Conservation (phyloP, 2,329 filamentous ascomycete species). For the Pseudogymnoascus destructans region DNA sequence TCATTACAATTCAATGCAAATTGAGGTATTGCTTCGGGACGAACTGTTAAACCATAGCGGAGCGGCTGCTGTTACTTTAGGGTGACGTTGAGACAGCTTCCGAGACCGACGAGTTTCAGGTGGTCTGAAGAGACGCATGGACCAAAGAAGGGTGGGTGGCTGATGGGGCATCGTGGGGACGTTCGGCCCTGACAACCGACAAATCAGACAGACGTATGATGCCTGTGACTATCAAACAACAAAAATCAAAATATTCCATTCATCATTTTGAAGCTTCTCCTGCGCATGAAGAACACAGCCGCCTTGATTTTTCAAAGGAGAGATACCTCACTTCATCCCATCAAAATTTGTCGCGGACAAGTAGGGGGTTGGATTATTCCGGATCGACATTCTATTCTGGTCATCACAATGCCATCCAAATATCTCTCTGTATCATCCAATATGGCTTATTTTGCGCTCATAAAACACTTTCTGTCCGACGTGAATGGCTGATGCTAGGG, state of each 20-base stretch:
- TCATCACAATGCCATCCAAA: neutral
- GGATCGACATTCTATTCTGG: neutral
- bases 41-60: neutral
- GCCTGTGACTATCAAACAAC: neutral
- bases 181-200: neutral
- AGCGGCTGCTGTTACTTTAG: neutral
- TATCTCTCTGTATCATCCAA: neutral
- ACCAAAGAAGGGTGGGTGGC: neutral
- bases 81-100: constrained; percentile 2
- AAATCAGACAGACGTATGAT: neutral
- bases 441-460: neutral
- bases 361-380: neutral
- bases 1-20: neutral
- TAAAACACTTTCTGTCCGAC: neutral
- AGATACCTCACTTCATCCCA: neutral
- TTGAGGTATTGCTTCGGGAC: neutral
- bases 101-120: constrained; percentile 5
- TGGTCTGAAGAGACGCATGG: neutral
- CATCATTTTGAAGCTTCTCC: neutral
- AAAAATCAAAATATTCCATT: neutral
- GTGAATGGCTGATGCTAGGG: neutral
- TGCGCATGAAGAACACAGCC: neutral
- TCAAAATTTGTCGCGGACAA: neutral
- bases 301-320: neutral
- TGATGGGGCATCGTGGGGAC: neutral